phyloP scores from a whole-genome alignment of 768 basidiomycete species.

The Lentinula guzmanii region DNA sequence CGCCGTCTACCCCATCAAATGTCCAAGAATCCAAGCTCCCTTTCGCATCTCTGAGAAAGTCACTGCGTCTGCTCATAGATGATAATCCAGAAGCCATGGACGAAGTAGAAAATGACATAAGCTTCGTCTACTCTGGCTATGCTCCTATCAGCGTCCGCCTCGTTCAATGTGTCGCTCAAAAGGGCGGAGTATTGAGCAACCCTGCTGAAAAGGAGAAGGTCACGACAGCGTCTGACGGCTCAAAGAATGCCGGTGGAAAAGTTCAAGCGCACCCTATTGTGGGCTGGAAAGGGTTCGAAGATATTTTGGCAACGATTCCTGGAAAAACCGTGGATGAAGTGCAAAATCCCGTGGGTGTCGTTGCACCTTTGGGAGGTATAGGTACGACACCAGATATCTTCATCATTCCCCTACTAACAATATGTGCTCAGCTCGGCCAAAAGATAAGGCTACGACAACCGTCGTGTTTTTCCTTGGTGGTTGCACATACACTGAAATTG shows the following conservation, averaged over 20 bases:
- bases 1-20: constrained; percentile 37
- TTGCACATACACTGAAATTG: constrained; percentile 95
- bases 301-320: constrained; percentile 73
- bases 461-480: constrained; percentile 97
- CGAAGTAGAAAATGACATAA: constrained; percentile 89
- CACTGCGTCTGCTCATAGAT: constrained; percentile 88
- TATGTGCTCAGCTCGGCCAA: constrained; percentile 31
- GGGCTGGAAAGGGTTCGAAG: constrained; percentile 98
- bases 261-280: constrained; percentile 86
- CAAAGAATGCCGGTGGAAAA: constrained; percentile 35
- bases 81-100: constrained; percentile 71
- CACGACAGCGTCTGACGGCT: neutral
- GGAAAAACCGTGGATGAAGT: constrained; percentile 82
- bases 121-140: constrained; percentile 95
- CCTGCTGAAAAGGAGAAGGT: constrained; percentile 56
- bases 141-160: constrained; percentile 90
- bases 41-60: constrained; percentile 70
- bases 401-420: neutral
- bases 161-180: constrained; percentile 90
- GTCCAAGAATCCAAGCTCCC: constrained; percentile 55
- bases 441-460: constrained; percentile 70
- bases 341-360: constrained; percentile 29
- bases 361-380: neutral
- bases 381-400: constrained; percentile 19
- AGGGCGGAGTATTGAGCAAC: constrained; percentile 82